Evolutionary conservation across 2,329 filamentous ascomycete genomes (phyloP).

Genomic region (Claviceps arundinis): DNA sequence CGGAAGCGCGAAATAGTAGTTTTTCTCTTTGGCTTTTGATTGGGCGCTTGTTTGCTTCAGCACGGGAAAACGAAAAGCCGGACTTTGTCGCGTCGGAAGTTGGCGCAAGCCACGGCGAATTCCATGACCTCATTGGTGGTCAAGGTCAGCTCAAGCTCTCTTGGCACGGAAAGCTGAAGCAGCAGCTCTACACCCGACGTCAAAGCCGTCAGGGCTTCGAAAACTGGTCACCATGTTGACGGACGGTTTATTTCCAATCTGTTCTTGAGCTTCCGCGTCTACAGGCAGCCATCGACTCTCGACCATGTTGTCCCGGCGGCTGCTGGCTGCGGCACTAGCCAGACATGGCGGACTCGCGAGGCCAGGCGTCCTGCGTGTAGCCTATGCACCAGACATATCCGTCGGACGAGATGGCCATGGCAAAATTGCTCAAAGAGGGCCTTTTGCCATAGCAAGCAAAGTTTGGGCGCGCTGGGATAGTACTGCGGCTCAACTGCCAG

Average conservation of each 20-base stretch:
- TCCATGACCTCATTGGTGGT: conserved; percentile 10
- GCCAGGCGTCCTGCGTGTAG: neutral
- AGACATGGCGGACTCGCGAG: conserved; percentile 5
- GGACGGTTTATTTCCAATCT: neutral
- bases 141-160: neutral
- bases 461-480: conserved; percentile 11
- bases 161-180: neutral
- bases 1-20: neutral
- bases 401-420: neutral
- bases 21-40: neutral
- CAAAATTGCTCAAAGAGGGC: neutral
- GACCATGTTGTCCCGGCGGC: conserved; percentile 17
- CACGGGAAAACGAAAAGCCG: conserved; percentile 2
- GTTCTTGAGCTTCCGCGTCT: neutral
- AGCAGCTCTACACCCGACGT: neutral
- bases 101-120: neutral
- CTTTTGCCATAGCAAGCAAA: neutral
- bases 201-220: neutral
- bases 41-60: neutral
- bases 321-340: conserved; percentile 11
- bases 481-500: conserved; percentile 6
- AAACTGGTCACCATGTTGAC: neutral
- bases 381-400: neutral
- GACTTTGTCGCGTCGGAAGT: neutral
- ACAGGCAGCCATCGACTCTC: neutral